Evolutionary conservation across 208 protist genomes (phyloP).

Genomic region (Borovskyia barvae): DNA sequence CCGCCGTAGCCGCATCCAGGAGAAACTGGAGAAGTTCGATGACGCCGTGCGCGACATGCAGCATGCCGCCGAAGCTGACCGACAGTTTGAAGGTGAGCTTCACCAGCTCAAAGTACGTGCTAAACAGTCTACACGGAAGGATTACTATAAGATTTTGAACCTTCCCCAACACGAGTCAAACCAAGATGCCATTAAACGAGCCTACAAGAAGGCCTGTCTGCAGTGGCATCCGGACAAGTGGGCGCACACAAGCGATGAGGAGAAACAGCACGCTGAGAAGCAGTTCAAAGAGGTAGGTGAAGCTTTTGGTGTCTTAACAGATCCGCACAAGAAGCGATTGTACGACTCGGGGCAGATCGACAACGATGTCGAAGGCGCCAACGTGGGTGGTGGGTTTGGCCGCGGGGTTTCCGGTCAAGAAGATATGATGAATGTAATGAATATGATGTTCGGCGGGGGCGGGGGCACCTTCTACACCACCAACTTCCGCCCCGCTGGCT

Average conservation of each 20-base stretch:
- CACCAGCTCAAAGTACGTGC: slow-evolving; percentile 52
- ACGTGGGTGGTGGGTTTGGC: slow-evolving; percentile 21
- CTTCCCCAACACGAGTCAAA: slow-evolving; percentile 66
- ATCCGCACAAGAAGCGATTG: slow-evolving; percentile 84
- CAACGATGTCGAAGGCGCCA: slow-evolving; percentile 76
- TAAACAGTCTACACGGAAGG: slow-evolving; percentile 77
- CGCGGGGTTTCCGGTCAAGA: slow-evolving; percentile 20
- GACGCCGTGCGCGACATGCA: slow-evolving; percentile 89
- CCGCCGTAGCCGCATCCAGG: slow-evolving; percentile 77
- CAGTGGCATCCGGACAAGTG: slow-evolving; percentile 94
- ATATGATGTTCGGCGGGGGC: slow-evolving; percentile 55
- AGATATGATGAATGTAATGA: slow-evolving; percentile 54
- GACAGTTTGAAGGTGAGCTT: slow-evolving; percentile 53
- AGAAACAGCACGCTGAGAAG: slow-evolving; percentile 74
- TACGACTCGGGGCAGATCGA: slow-evolving; percentile 91
- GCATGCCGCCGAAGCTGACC: slow-evolving; percentile 70
- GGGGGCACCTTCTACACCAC: slow-evolving; percentile 25
- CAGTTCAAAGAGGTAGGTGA: slow-evolving; percentile 90
- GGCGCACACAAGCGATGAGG: slow-evolving; percentile 65
- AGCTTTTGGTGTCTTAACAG: slow-evolving; percentile 85
- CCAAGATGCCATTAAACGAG: slow-evolving; percentile 68
- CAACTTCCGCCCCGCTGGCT: slow-evolving; percentile 8
- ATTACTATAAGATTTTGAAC: slow-evolving; percentile 92
- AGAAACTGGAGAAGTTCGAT: slow-evolving; percentile 83
- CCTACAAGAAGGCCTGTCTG: slow-evolving; percentile 85